phyloP scores from a whole-genome alignment of 306 rosid genomes.

The Lathyrus aphaca region DNA sequence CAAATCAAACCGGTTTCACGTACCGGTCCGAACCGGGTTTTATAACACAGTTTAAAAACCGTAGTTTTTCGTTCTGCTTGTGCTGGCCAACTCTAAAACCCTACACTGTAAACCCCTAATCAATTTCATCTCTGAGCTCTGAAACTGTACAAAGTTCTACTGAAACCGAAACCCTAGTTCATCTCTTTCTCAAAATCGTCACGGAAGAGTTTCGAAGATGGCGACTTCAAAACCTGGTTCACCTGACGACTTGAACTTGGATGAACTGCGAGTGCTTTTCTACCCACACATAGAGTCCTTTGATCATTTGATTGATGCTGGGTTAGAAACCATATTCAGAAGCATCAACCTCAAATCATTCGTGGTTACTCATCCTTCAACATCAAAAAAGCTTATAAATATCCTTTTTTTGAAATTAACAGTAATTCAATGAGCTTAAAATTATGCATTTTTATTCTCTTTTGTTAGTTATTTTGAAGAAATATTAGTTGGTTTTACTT shows the following conservation, averaged over 20 bases:
- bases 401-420: constrained; percentile 54
- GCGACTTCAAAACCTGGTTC: neutral
- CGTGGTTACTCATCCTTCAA: constrained; percentile 47
- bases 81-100: neutral
- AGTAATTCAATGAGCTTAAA: neutral
- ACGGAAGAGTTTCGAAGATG: neutral
- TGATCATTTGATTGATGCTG: constrained; percentile 60
- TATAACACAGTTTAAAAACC: no score
- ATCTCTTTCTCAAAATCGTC: neutral
- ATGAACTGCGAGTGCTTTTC: constrained; percentile 60
- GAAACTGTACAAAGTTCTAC: neutral
- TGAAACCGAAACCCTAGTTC: neutral
- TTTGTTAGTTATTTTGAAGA: no score
- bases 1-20: no score
- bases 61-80: no score
- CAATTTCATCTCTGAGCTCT: neutral
- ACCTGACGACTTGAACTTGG: neutral
- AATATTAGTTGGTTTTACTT: no score
- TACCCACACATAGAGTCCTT: constrained; percentile 82
- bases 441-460: neutral
- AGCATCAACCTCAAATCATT: constrained; percentile 64
- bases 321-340: constrained; percentile 53
- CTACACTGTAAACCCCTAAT: neutral
- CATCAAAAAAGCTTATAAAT: constrained; percentile 61
- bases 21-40: no score